phyloP scores from a whole-genome alignment of 768 basidiomycete genomes.

The Candolleomyces aberdarensis region DNA sequence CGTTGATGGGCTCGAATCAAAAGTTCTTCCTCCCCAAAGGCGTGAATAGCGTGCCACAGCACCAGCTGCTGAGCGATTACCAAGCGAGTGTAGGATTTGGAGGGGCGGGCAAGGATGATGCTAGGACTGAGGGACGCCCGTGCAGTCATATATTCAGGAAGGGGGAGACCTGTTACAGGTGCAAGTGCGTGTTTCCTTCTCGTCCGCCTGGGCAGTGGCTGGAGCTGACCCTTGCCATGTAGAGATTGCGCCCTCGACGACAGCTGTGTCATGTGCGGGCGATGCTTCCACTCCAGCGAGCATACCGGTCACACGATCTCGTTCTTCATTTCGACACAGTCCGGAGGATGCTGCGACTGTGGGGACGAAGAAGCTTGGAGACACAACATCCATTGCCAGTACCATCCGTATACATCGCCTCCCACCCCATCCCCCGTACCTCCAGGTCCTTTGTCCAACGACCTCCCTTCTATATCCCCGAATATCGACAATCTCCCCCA shows the following conservation, averaged over 20 bases:
- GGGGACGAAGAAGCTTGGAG: conserved; percentile 91
- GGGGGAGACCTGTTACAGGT: conserved; percentile 90
- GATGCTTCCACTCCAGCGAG: conserved; percentile 86
- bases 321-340: conserved; percentile 90
- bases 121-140: conserved; percentile 59
- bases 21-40: conserved; percentile 70
- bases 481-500: conserved; percentile 54
- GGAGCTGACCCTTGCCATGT: conserved; percentile 7
- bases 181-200: conserved; percentile 65
- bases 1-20: conserved; percentile 77
- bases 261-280: conserved; percentile 85
- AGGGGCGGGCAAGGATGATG: conserved; percentile 58
- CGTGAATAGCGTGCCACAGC: conserved; percentile 58
- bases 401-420: conserved; percentile 55
- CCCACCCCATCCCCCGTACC: conserved; percentile 39
- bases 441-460: conserved; percentile 40
- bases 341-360: conserved; percentile 93
- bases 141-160: conserved; percentile 88
- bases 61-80: conserved; percentile 65
- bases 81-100: conserved; percentile 57
- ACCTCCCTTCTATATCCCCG: conserved; percentile 59
- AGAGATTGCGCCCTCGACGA: conserved; percentile 93
- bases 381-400: conserved; percentile 59
- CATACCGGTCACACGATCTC: conserved; percentile 88
- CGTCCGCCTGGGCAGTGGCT: background rate